Conservation (phyloP, 129 eudicot species). For the Cynara cardunculus region DNA sequence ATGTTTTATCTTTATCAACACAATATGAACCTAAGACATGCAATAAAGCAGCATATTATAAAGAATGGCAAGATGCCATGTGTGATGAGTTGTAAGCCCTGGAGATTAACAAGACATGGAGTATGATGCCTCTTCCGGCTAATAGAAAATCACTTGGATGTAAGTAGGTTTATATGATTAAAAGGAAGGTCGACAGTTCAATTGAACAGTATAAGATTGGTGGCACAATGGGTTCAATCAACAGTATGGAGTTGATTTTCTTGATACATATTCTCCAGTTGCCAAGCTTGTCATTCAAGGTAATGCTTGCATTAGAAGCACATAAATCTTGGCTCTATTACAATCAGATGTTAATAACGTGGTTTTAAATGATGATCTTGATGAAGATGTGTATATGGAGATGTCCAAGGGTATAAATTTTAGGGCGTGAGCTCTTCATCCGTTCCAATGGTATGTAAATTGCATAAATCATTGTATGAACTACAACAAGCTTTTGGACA, state of each 20-base stretch:
- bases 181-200: background rate
- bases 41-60: too few relatives aligned
- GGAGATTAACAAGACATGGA: background rate
- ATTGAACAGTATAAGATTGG: background rate
- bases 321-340: background rate
- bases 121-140: background rate
- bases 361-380: background rate
- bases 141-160: background rate
- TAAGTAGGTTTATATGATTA: constrained; percentile 5
- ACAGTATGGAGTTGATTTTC: background rate
- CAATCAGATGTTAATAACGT: background rate
- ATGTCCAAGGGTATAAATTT: background rate
- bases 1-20: too few relatives aligned
- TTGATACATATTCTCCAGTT: background rate
- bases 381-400: constrained; percentile 1
- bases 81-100: background rate
- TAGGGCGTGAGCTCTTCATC: background rate
- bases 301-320: background rate
- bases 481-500: background rate
- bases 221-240: background rate
- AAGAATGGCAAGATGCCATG: background rate
- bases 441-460: background rate
- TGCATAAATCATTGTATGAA: background rate
- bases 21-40: too few relatives aligned
- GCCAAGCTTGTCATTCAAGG: background rate